Base-by-base conservation (phyloP, 257 asterid genomes). In the Ballota nigra region DNA sequence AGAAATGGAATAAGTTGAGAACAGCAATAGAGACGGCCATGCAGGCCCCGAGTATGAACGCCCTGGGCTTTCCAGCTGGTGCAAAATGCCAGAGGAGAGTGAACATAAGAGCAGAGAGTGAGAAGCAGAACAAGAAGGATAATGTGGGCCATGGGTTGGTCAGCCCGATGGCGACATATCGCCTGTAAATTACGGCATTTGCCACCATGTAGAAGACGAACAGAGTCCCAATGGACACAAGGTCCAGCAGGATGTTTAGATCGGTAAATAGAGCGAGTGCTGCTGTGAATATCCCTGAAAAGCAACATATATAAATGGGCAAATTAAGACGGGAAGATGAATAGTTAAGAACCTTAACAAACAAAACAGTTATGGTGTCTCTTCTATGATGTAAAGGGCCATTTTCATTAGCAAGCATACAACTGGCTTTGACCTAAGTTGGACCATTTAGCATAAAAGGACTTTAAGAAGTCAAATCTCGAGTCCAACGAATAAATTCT, bases 141-240 rank as follows among this genome's bases (percentile, higher is more conserved):
- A 86, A 63, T 0, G 97, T 90, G 0, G 97, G 94, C 97, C 92
- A 84, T 71, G 91, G 96, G 63, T 86, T 95, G 7, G 94, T 88
- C 2, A 84, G 73, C 5, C 91, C 96, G 0, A 75, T 47, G 4
- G 81, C 19, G 0, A 92, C 93, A 13, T 92, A 90, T 0, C 98
- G 98, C 66, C 92, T 72, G 84, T 83, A 92, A 40, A 92, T 90
- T 8, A 92, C 96, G 0, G 98, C 98, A 70, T 88, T 92, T 11
- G 96, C 97, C 9, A 95, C 99, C 92, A 92, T 82, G 88, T 82
- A 89, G 91, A 92, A 95, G 38, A 95, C 96, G 20, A 95, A 95
- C 1, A 95, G 89, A 1, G 99, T 89, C 55, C 98, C 97, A 3
- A 95, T 92, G 3, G 97, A 79, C 1, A 88, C 90, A 0, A 95